phyloP scores from a whole-genome alignment of 2,329 filamentous ascomycete species.

The Raffaelea arxii region DNA sequence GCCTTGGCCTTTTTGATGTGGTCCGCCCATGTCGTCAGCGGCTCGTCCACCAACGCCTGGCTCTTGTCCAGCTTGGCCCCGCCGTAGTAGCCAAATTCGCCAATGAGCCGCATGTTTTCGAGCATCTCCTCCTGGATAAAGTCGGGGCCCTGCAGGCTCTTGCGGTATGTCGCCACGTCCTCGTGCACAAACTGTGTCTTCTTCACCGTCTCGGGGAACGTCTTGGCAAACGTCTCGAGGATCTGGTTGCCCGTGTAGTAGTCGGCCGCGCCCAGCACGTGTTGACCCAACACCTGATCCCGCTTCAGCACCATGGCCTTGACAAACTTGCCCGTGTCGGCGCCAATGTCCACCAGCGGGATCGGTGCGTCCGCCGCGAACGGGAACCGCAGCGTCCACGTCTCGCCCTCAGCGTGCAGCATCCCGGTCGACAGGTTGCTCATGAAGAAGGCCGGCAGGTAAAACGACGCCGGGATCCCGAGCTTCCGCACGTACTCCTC shows the following conservation, averaged over 20 bases:
- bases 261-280: constrained; percentile 30
- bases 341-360: constrained; percentile 26
- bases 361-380: constrained; percentile 21
- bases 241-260: constrained; percentile 31
- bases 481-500: constrained; percentile 41
- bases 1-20: not conserved
- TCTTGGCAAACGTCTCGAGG: constrained; percentile 26
- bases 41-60: constrained; percentile 25
- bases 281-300: constrained; percentile 29
- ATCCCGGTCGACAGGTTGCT: constrained; percentile 29
- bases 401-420: constrained; percentile 20
- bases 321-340: constrained; percentile 27
- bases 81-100: constrained; percentile 42
- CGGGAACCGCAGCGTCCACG: constrained; percentile 23
- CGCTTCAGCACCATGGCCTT: constrained; percentile 24
- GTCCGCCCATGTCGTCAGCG: constrained; percentile 32
- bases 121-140: constrained; percentile 35
- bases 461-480: constrained; percentile 40
- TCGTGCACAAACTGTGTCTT: constrained; percentile 24
- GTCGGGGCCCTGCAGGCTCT: constrained; percentile 20
- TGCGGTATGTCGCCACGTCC: constrained; percentile 27
- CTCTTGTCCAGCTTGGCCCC: constrained; percentile 30
- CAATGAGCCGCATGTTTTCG: constrained; percentile 42
- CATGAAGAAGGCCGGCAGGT: constrained; percentile 43
- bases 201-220: constrained; percentile 20